Evolutionary conservation across 768 basidiomycete species (phyloP), one percentile per base, ranked within the genome.

Genomic region (Asterophora parasitica): DNA sequence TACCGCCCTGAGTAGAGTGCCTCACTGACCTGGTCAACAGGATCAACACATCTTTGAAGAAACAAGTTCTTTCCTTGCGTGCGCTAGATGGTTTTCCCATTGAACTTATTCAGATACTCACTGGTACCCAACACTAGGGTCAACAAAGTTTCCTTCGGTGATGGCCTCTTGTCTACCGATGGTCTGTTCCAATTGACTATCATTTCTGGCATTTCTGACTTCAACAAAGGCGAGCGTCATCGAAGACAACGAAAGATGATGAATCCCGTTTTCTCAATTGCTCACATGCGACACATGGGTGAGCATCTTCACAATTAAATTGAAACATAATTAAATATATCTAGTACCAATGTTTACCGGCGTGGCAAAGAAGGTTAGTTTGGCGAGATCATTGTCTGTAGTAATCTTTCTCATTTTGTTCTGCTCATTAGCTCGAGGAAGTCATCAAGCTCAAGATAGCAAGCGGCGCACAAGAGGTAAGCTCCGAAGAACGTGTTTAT

Each of bases 271-370:
- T 58, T 58, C 46, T 58, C 56, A 1, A 53, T 43, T 7, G 39
- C 44, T n/a, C 57, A 58, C 38, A 55, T 58, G 54, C 50, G 54
- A 16, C 20, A 48, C 11, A 52, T 58, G 56, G 46, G 50, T 55
- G 46, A 19, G 50, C 30, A 23, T 23, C n/a, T 12, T 31, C 9
- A 12, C 12, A 2, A 9, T 9, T 9, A 9, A 31, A 31, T 3
- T 31, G 12, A 9, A 31, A 31, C 12, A 3, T 9, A 12, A 31
- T 8, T 3, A 10, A 3, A 31, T 10, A 3, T 9, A 9, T 31
- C 30, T 32, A 58, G 57, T 55, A 40, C 51, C 54, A 19, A 52
- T 55, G 30, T 53, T 58, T 9, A 37, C 51, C 16, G 57, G 53
- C 11, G 57, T 58, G 28, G 49, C 57, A 5, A 43, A 58, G 30